Conservation (phyloP, 768 basidiomycete species). For the Hypholoma sublateritium region DNA sequence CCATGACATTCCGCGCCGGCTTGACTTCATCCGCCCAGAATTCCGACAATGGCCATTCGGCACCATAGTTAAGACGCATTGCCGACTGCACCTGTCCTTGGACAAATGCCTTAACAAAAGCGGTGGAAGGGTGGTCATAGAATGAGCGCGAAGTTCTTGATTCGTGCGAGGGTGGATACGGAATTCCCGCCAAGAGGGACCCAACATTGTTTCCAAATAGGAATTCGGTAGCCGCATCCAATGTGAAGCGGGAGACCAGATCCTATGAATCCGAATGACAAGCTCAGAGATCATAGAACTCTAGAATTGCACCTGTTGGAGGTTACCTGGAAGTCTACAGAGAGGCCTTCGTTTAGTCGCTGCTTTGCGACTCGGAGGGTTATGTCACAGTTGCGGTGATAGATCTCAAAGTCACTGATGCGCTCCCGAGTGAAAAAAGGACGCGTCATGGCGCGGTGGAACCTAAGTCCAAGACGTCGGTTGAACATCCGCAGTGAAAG, state of each 20-base stretch:
- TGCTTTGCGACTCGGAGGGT: conserved; percentile 43
- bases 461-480: conserved; percentile 25
- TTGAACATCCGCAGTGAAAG: background rate
- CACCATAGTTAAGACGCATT: conserved; percentile 36
- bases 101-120: conserved; percentile 50
- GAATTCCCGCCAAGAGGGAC: conserved; percentile 48
- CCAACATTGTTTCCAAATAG: conserved; percentile 54
- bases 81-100: conserved; percentile 39
- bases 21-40: conserved; percentile 47
- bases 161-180: conserved; percentile 40
- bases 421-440: conserved; percentile 69
- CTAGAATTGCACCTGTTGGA: background rate
- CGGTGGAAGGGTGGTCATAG: conserved; percentile 34
- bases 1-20: conserved; percentile 42
- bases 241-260: conserved; percentile 50
- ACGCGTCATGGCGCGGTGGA: conserved; percentile 67
- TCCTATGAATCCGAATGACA: conserved; percentile 27
- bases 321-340: conserved; percentile 60
- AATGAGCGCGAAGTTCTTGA: conserved; percentile 24
- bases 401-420: conserved; percentile 63
- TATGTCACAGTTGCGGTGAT: conserved; percentile 52
- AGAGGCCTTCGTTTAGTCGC: conserved; percentile 43
- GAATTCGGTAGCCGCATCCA: conserved; percentile 66
- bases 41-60: conserved; percentile 37
- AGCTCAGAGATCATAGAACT: background rate